These are phyloP conservation scores for carrot (Daucus carota) DNA, from an alignment of 129 eudicot species.

Conservation along the genomic window DH1_v3.0 NC_030388.2:26211001-26211500, in stretches of 20 bases:
- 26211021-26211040: too few species aligned
- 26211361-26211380: not conserved
- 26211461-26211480: too few species aligned
- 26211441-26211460: too few species aligned
- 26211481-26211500: not conserved
- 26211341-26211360: not conserved
- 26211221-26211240: not conserved
- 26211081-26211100: too few species aligned
- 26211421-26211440: not conserved
- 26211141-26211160: not conserved
- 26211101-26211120: not conserved
- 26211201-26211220: not conserved
- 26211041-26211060: too few species aligned
- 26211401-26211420: not conserved
- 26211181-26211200: slow-evolving; percentile 4
- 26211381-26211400: not conserved
- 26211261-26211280: not conserved
- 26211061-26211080: too few species aligned
- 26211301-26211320: not conserved
- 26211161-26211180: slow-evolving; percentile 2
- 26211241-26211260: not conserved
- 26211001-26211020: too few species aligned
- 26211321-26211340: too few species aligned
- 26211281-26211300: not conserved
- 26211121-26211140: not conserved